These are phyloP conservation scores for Alternaria rosae DNA, from an alignment of 2,329 filamentous ascomycete genomes.

Conservation along the genomic window DNA sequence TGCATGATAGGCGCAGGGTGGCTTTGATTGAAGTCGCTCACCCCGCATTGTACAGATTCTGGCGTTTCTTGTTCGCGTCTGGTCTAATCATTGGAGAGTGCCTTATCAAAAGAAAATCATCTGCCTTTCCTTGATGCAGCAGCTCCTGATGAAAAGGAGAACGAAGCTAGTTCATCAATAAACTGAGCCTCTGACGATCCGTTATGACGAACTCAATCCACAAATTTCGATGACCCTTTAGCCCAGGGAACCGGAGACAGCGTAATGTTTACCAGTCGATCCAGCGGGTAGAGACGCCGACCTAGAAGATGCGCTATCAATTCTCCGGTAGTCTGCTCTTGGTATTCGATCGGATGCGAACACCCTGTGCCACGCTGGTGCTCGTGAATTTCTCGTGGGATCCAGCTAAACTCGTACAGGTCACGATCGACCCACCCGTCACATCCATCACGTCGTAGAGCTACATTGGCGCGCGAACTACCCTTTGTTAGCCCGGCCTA, in stretches of 20 bases:
- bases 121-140: not conserved
- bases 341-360: not conserved
- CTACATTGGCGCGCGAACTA: not conserved
- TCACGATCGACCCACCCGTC: constrained; percentile 4
- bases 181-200: not conserved
- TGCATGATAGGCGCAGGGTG: not conserved
- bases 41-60: not conserved
- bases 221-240: not conserved
- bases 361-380: not conserved
- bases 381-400: not conserved
- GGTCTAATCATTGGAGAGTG: not conserved
- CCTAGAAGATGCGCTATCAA: not conserved
- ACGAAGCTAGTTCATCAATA: not conserved
- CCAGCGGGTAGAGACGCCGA: not conserved
- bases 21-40: not conserved
- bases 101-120: not conserved
- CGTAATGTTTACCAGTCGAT: not conserved
- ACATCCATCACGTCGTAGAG: constrained; percentile 4
- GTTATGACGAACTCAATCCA: not conserved
- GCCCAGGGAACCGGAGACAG: not conserved
- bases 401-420: not conserved
- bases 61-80: not conserved
- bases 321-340: not conserved
- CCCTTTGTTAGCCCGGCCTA: not conserved
- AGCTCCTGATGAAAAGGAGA: not conserved